Conservation (phyloP, 805 yeast species). For the Suhomyces kilbournensis region DNA sequence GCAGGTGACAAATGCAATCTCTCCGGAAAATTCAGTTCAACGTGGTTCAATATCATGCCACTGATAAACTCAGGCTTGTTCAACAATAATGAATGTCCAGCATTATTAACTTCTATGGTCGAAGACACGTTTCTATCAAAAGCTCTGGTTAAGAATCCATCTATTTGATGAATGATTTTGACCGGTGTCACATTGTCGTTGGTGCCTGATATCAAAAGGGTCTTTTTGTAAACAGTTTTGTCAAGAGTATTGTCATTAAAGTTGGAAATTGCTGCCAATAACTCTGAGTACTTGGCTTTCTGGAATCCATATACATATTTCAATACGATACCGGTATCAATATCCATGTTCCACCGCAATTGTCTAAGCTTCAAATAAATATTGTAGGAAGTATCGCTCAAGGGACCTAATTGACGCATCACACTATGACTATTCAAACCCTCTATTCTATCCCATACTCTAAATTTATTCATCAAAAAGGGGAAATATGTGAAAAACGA, state of each 20-base stretch:
- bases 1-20: conserved; percentile 57
- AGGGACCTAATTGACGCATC: conserved; percentile 44
- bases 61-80: conserved; percentile 63
- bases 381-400: conserved; percentile 10
- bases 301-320: conserved; percentile 50
- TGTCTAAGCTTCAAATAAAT: conserved; percentile 51
- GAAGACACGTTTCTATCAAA: conserved; percentile 28
- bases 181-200: conserved; percentile 57
- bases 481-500: conserved; percentile 39
- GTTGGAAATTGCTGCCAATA: conserved; percentile 37
- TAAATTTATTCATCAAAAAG: conserved; percentile 49
- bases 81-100: conserved; percentile 65
- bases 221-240: conserved; percentile 35
- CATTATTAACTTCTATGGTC: conserved; percentile 40
- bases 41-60: conserved; percentile 58
- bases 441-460: conserved; percentile 58
- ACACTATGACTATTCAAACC: conserved; percentile 64
- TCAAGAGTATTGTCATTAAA: conserved; percentile 33
- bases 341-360: conserved; percentile 68
- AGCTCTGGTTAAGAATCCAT: conserved; percentile 20
- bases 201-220: conserved; percentile 57
- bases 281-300: conserved; percentile 43
- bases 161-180: conserved; percentile 27
- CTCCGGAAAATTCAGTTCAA: conserved; percentile 46
- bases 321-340: conserved; percentile 52